Percentiles rank a stretch among this genome's conserved stretches.
Evolutionary conservation across 306 rosid species (phyloP).

Genomic region (Castanea crenata): DNA sequence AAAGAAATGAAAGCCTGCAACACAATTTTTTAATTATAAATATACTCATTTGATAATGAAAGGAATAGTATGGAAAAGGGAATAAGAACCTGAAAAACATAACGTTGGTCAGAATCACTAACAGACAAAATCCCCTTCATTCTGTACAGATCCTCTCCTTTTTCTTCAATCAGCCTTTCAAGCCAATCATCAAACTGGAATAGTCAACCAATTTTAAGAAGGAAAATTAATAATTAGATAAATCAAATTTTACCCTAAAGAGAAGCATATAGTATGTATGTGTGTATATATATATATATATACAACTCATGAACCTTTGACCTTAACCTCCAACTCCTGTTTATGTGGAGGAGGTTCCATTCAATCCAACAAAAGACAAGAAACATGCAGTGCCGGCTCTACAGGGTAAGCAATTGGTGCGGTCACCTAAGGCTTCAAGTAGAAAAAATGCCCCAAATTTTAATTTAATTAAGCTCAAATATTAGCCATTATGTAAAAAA

Average conservation of each 20-base stretch:
- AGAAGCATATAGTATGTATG: background rate
- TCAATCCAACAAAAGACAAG: too few relatives aligned
- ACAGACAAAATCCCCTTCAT: slow-evolving; percentile 87
- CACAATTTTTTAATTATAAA: background rate
- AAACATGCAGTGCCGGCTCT: too few relatives aligned
- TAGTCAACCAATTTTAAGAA: background rate
- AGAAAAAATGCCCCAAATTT: too few relatives aligned
- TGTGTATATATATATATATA: too few relatives aligned
- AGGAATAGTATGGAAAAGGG: background rate
- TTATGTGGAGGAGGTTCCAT: too few relatives aligned
- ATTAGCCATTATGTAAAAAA: too few relatives aligned
- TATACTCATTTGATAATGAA: background rate
- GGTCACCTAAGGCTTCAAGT: too few relatives aligned
- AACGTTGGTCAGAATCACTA: slow-evolving; percentile 65
- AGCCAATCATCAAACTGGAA: slow-evolving; percentile 87
- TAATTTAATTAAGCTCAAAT: too few relatives aligned
- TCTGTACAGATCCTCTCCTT: slow-evolving; percentile 93
- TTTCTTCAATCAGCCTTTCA: slow-evolving; percentile 79
- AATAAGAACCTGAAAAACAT: slow-evolving; percentile 72
- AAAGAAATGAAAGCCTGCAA: background rate
- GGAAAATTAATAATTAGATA: background rate
- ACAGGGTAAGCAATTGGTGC: too few relatives aligned
- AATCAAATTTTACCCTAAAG: background rate
- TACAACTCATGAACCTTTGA: too few relatives aligned
- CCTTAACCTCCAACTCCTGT: too few relatives aligned